Evolutionary conservation across 805 yeast genomes (phyloP).

Genomic region (Zygosaccharomyces rouxii): DNA sequence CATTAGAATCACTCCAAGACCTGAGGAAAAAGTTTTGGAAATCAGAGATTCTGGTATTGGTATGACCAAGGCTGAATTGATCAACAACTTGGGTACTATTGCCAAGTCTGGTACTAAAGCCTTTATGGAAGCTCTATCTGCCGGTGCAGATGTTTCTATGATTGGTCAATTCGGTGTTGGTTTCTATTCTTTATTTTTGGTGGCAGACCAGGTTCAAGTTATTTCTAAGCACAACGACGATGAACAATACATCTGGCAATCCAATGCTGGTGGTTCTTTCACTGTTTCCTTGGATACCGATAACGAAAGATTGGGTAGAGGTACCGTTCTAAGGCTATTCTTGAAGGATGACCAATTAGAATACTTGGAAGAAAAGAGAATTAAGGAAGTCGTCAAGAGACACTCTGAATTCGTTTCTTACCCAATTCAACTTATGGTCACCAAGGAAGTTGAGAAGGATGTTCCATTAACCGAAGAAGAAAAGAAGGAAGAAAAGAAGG

Average conservation of each 20-base stretch:
- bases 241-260: conserved; percentile 99
- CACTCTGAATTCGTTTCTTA: conserved; percentile 99
- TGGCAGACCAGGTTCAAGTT: conserved; percentile 98
- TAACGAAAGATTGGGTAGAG: conserved; percentile 87
- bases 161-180: conserved; percentile 99
- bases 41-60: conserved; percentile 99
- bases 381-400: conserved; percentile 98
- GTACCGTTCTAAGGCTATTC: conserved; percentile 92
- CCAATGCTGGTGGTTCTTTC: conserved; percentile 99
- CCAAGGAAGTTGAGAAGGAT: conserved; percentile 98
- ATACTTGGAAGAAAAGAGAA: conserved; percentile 98
- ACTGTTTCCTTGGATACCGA: conserved; percentile 87
- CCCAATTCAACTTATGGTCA: conserved; percentile 97
- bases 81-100: conserved; percentile 98
- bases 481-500: conserved; percentile 21
- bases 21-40: conserved; percentile 90
- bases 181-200: conserved; percentile 98
- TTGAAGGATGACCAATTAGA: conserved; percentile 98
- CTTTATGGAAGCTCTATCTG: conserved; percentile 98
- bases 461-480: conserved; percentile 74
- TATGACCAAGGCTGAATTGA: conserved; percentile 99
- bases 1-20: conserved; percentile 95
- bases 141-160: conserved; percentile 99
- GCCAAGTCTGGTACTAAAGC: conserved; percentile 99
- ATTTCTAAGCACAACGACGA: conserved; percentile 98